Evolutionary conservation across 2,329 filamentous ascomycete genomes (phyloP), one percentile per base, ranked within the genome.

Genomic region (Aspergillus brunneoviolaceus): DNA sequence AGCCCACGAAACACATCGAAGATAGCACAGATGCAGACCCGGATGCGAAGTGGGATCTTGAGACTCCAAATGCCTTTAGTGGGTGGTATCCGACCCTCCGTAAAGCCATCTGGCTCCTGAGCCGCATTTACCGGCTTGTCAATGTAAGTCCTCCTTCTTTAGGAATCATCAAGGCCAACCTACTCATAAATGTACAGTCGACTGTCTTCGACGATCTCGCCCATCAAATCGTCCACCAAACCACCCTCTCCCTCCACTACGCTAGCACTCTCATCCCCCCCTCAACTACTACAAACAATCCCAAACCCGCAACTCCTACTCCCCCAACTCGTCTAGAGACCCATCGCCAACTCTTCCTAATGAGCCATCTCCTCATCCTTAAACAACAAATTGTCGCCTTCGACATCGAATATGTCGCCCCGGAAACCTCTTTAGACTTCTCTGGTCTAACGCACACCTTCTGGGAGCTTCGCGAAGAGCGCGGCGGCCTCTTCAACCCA

Each of bases 361-460:
- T 99, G 69, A 95, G 94, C 68, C 96, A 99, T 73, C 84, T 99
- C 2, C 88, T 99, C 53, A 89, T 97, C 53, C 85, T 99, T 55
- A 98, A 98, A 76, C 96, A 97, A 72, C 91, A 97, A 73, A 90
- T 99, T 55, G 88, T 99, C 27, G 93, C 93, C 10, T 92, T 99
- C 63, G 95, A 99, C 77, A 97, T 99, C 66, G 93, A 89, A 71
- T 89, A 84, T 68, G 84, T 88, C 21, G 84, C 85, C 2, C 86
- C 87, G 4, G 87, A 89, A 63, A 79, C 89, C 51, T 82, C 83
- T 14, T 83, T 89, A 71, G 87, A 89, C 74, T 88, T 89, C 72
- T 86, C 85, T n/a, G 82, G 81, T 53, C 77, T 89, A 12, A 86
- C 85, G 5, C 85, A 80, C 64, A 88, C 87, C 1, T 89, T 89